Evolutionary conservation across 345 rosid species (phyloP).

Genomic region (Corchorus capsularis): DNA sequence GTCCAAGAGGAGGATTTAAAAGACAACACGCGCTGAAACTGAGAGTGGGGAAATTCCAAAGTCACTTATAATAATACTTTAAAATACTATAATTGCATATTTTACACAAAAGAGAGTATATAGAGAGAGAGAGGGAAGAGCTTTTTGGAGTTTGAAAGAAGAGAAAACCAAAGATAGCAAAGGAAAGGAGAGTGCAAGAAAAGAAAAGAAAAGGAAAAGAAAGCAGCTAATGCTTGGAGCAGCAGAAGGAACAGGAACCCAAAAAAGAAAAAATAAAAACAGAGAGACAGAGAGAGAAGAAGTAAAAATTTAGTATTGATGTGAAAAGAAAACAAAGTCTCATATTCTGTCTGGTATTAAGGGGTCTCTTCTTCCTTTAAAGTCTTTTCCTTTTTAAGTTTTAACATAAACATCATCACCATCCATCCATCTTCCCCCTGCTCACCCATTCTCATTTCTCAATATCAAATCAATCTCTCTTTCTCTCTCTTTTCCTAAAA

Average conservation of each 20-base stretch:
- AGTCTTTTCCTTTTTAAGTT: conserved; percentile 5
- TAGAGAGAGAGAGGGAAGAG: conserved; percentile 16
- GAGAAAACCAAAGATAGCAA: neutral
- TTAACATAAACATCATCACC: neutral
- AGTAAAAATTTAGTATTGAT: neutral
- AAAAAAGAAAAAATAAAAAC: conserved; percentile 8
- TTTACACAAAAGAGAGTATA: neutral
- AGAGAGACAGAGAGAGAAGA: neutral
- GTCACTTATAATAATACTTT: neutral
- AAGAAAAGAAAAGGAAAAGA: neutral
- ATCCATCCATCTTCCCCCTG: neutral
- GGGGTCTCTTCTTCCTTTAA: conserved; percentile 23
- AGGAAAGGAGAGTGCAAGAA: neutral
- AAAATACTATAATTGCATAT: neutral
- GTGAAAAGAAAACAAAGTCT: conserved; percentile 38
- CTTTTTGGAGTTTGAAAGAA: neutral
- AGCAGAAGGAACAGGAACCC: conserved; percentile 14
- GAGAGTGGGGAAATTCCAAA: conserved; percentile 9
- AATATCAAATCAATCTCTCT: conserved; percentile 17
- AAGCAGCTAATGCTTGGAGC: neutral
- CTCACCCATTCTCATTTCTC: conserved; percentile 2
- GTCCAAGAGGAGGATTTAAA: neutral
- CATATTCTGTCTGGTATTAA: conserved; percentile 56
- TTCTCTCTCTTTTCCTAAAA: neutral
- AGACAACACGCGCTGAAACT: conserved; percentile 19